Evolutionary conservation across 345 rosid genomes (phyloP), one percentile per base, ranked within the genome.

Genomic region (Citrus inodora): DNA sequence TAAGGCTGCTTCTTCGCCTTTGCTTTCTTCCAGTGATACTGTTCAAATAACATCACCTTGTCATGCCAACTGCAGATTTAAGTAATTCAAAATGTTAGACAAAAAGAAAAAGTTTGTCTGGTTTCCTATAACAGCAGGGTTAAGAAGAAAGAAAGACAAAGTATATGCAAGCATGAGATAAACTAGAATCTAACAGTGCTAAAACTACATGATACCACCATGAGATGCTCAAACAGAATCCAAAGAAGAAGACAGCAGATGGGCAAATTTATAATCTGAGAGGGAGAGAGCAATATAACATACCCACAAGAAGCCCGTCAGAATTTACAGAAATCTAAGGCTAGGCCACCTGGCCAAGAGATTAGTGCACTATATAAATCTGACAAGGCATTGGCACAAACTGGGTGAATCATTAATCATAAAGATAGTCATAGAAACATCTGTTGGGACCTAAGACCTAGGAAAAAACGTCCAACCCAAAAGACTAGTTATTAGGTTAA

Each of bases 1-100:
- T 94, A 94, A 27, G 93, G 97, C 87, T 91, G 85, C 0, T 88
- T 89, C 90, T 90, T 89, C 5, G 86, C 89, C 88, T 59, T 84
- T 14, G 97, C 97, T 79, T 92, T 86, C 84, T 93, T 91, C 97
- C 97, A 94, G 73, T 90, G 97, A 72, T 93, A 69, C 28, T 92
- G 98, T 88, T 92, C 98, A 65, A 90, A 92, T 71, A 94, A 78
- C 89, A 94, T 86, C 65, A 92, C 96, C 84, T 88, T 91, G 82
- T 94, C 98, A 84, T 94, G 98, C 88, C 93, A 94, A 76, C 98
- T 94, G 91, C 92, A 83, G 63, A 70, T 67, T 48, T 19, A 79
- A 70, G 68, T 53, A 56, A 21, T 35, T 56, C 67, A 76, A 73
- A 53, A 48, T 11, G 56, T 22, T 9, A 76, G 76, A 74, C 14